Percentiles rank a stretch among this genome's conserved stretches.
Evolutionary conservation across 2,329 filamentous ascomycete genomes (phyloP).

Genomic region (Aspergillus sp.): DNA sequence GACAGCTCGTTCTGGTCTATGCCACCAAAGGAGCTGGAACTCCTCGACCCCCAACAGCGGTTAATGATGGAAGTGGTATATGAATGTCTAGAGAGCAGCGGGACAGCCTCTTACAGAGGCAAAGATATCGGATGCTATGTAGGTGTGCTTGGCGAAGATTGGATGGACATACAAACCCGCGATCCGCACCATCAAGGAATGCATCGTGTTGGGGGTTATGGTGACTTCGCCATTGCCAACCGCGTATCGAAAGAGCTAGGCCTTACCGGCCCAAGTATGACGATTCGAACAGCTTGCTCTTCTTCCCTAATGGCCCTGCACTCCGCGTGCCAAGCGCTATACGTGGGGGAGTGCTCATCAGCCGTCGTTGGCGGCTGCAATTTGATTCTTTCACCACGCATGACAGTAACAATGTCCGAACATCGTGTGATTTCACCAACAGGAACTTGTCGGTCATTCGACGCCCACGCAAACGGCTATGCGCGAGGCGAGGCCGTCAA

Average conservation of each 20-base stretch:
- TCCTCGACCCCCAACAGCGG: constrained; percentile 35
- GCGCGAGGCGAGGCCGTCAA: constrained; percentile 33
- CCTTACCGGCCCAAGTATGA: constrained; percentile 21
- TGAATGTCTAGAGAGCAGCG: constrained; percentile 33
- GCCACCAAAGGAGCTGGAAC: constrained; percentile 21
- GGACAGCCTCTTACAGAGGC: constrained; percentile 29
- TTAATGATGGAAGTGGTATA: constrained; percentile 31
- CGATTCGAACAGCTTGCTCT: constrained; percentile 33
- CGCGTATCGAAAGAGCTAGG: constrained; percentile 13
- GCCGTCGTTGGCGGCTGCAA: constrained; percentile 38
- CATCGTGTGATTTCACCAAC: constrained; percentile 36
- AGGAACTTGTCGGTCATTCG: constrained; percentile 29
- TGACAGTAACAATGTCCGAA: constrained; percentile 28
- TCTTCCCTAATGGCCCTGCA: constrained; percentile 34
- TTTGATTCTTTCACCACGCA: constrained; percentile 32
- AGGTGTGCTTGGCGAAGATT: constrained; percentile 26
- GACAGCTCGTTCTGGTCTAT: constrained; percentile 30
- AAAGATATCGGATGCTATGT: constrained; percentile 30
- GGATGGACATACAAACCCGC: constrained; percentile 19
- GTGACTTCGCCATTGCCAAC: constrained; percentile 10
- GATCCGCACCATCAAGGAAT: constrained; percentile 17
- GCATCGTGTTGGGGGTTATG: constrained; percentile 10
- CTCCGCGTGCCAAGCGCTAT: constrained; percentile 23
- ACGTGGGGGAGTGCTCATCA: constrained; percentile 10
- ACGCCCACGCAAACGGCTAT: constrained; percentile 32